phyloP scores from a whole-genome alignment of 106 monocot genomes.

The Allium cepa region DNA sequence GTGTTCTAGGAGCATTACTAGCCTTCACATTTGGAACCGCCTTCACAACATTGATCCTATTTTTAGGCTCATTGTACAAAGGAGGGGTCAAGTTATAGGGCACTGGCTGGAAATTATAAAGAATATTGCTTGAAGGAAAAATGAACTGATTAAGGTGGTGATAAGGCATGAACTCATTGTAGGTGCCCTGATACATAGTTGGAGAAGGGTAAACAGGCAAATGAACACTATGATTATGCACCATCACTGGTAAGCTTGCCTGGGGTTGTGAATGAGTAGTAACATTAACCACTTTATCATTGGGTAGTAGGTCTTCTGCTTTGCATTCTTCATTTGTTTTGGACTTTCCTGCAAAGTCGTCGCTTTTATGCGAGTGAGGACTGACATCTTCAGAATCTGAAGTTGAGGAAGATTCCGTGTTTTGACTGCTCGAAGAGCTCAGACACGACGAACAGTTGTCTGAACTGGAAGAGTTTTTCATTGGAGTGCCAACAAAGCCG shows the following conservation, averaged over 20 bases:
- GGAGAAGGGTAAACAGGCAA: conserved; percentile 21
- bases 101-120: conserved; percentile 19
- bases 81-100: conserved; percentile 8
- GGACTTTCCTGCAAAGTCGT: conserved; percentile 2
- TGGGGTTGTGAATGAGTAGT: conserved; percentile 4
- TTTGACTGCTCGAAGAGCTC: conserved; percentile 47
- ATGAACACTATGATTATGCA: conserved; percentile 29
- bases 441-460: conserved; percentile 66
- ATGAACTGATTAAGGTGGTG: conserved; percentile 42
- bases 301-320: conserved; percentile 7
- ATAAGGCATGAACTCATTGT: conserved; percentile 38
- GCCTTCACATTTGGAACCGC: conserved; percentile 13
- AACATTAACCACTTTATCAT: conserved; percentile 19
- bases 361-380: conserved; percentile 42
- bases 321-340: conserved; percentile 8
- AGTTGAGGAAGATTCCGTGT: conserved; percentile 56
- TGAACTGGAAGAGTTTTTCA: conserved; percentile 41
- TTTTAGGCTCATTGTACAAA: conserved; percentile 24
- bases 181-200: conserved; percentile 36
- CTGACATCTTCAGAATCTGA: conserved; percentile 81
- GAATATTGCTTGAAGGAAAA: conserved; percentile 25
- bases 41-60: conserved; percentile 33
- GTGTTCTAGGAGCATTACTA: conserved; percentile 8
- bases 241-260: conserved; percentile 13
- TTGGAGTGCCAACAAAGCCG: conserved; percentile 22